Evolutionary conservation across 2,329 filamentous ascomycete genomes (phyloP).

Genomic region (Westerdykella aurantiaca): DNA sequence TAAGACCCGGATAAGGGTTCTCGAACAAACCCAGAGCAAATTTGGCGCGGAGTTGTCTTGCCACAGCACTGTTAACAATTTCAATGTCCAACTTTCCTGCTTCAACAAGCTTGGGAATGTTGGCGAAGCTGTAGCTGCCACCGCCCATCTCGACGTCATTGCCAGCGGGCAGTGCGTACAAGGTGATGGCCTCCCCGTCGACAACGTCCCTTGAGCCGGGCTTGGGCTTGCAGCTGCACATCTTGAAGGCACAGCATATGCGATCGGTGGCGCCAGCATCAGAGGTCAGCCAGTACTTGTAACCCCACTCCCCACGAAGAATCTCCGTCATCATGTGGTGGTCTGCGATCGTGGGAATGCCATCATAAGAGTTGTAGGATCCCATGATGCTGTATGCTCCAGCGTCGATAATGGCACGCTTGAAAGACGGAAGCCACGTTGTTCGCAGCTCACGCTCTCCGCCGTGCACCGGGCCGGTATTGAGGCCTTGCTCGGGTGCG

Average conservation of each 20-base stretch:
- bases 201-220: conserved; percentile 26
- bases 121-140: conserved; percentile 62
- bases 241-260: conserved; percentile 57
- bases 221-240: conserved; percentile 52
- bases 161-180: conserved; percentile 60
- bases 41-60: conserved; percentile 60
- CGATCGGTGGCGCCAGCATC: conserved; percentile 68
- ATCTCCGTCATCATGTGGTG: conserved; percentile 60
- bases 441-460: conserved; percentile 52
- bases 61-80: conserved; percentile 60
- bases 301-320: conserved; percentile 66
- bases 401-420: too few relatives aligned
- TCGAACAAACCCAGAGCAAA: conserved; percentile 68
- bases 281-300: conserved; percentile 60
- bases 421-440: conserved; percentile 52
- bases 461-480: conserved; percentile 56
- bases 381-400: too few relatives aligned
- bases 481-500: conserved; percentile 65
- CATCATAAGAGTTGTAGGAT: too few relatives aligned
- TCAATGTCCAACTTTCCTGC: conserved; percentile 55
- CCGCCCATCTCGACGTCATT: conserved; percentile 74
- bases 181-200: conserved; percentile 60
- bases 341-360: conserved; percentile 59
- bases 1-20: conserved; percentile 58
- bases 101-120: conserved; percentile 59